Evolutionary conservation across 2,329 filamentous ascomycete genomes (phyloP).

Genomic region (Diaporthe sp.): DNA sequence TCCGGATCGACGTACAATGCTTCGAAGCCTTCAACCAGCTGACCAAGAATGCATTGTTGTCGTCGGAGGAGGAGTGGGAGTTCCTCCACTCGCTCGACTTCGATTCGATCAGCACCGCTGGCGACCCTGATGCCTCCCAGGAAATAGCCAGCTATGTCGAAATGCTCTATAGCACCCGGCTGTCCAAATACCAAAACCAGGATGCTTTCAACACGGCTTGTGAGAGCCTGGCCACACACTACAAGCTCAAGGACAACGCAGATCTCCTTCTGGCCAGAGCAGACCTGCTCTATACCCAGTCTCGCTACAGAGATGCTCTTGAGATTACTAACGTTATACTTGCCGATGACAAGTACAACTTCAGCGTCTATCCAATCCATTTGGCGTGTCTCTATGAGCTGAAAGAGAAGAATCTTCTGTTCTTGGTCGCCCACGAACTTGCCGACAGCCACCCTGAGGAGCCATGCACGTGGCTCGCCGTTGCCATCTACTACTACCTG

Average conservation of each 20-base stretch:
- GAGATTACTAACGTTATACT: constrained; percentile 87
- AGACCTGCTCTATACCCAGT: constrained; percentile 94
- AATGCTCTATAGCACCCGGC: constrained; percentile 93
- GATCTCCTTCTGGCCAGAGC: constrained; percentile 92
- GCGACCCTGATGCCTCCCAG: constrained; percentile 74
- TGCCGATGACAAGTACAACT: constrained; percentile 88
- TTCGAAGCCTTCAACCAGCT: constrained; percentile 98
- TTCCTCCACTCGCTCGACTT: constrained; percentile 93
- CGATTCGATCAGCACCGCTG: constrained; percentile 78
- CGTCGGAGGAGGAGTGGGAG: constrained; percentile 86
- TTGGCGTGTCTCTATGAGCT: constrained; percentile 93
- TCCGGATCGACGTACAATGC: constrained; percentile 96
- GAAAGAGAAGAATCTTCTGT: constrained; percentile 86
- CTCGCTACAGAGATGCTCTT: constrained; percentile 88
- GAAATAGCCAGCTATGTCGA: constrained; percentile 94
- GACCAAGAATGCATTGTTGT: constrained; percentile 95
- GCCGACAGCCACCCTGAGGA: constrained; percentile 91
- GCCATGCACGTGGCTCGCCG: constrained; percentile 92
- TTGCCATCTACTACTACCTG: constrained; percentile 93
- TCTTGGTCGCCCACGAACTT: constrained; percentile 94
- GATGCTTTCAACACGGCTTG: constrained; percentile 86
- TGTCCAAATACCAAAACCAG: constrained; percentile 95
- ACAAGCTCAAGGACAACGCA: constrained; percentile 86
- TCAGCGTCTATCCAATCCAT: constrained; percentile 89
- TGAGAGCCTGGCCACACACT: constrained; percentile 93